Base-by-base conservation (phyloP, 2,329 filamentous ascomycete genomes). In the Neofusicoccum laricinum region DNA sequence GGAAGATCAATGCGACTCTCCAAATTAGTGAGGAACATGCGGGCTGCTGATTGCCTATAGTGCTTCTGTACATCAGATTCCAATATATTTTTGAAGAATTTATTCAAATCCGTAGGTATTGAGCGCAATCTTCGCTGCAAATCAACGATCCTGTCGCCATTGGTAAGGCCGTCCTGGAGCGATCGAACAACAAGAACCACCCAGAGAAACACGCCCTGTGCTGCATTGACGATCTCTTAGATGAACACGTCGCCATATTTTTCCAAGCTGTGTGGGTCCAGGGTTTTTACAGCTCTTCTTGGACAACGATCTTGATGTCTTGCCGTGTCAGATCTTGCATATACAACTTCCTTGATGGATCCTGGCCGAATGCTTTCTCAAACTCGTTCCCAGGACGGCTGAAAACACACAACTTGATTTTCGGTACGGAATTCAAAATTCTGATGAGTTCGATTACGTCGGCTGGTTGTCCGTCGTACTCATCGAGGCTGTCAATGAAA, bases 381-480 rank as follows among this genome's bases (percentile, higher is more conserved):
- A 70, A 70, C 2, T 21, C 21, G 7, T 58, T 61, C 66, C 63
- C 67, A 2, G 51, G 67, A 8, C 68, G 53, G 21, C 67, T 69
- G 14, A 68, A 66, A 0, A 68, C 25, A 21, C 67, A 69, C 0
- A 68, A 1, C 40, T 68, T 65, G 45, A 61, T 0, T 7, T n/a
- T 17, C 2, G 14, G 14, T 1, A 30, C 5, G 11, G 10, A 1
- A 4, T 38, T 46, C 2, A 49, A 15, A 4, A 4, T 4, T 5
- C 36, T n/a, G 25, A 48, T 34, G 17, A 49, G 21, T 34, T 17
- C 14, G 6, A 49, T 34, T 3, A 61, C 25, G 19, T 61, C 58
- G 14, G 5, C 30, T 7, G 40, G 58, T 2, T 17, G 7, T 2
- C 58, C 40, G 1, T 61, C 46, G n/a, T 34, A 61, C 43, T 61